Evolutionary conservation across 345 rosid genomes (phyloP), one percentile per base, ranked within the genome.

Genomic region (Aethionema arabicum): DNA sequence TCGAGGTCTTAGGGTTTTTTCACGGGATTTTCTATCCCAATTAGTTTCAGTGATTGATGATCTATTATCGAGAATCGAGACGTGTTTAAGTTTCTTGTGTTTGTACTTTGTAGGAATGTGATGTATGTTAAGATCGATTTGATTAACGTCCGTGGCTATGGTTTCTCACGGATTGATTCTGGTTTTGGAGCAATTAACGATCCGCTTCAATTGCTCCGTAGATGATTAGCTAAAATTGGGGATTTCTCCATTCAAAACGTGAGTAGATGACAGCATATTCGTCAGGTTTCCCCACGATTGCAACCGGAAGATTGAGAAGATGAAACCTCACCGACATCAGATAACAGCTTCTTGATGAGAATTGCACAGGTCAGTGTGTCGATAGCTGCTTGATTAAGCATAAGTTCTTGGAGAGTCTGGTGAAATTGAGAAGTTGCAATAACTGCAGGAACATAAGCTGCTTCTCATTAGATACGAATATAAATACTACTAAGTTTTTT

Each of bases 291-390:
- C 79, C 3, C 70, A 0, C 40, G 62, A 11, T 29, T 79, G 12
- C 4, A 0, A 0, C 52, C 68, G 8, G 64, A 85, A 15, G 52
- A 47, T 47, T 27, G 21, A 47, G 1, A 46, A 61, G 10, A 32
- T 79, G 12, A 4, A 0, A 0, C 56, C 68, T 79, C 78, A 5
- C 71, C 77, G 16, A 53, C 85, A 6, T 38, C 57, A 64, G 16
- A 54, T 9, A 85, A 81, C 67, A 76, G 66, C 38, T 56, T 85
- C 33, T 76, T 87, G 16, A 65, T 85, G 85, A 80, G 66, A 53
- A 73, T 37, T 87, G 91, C 63, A 2, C 32, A 5, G 0, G 11
- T 1, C 5, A 30, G 11, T 27, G 1, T 4, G 39, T 10, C 4
- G 44, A 40, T 38, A 65, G 59, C 10, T 87, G 91, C 67, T 3